These are phyloP conservation scores for Teunomyces cretensis DNA, from an alignment of 805 yeast species.

Conservation along the genomic window DNA sequence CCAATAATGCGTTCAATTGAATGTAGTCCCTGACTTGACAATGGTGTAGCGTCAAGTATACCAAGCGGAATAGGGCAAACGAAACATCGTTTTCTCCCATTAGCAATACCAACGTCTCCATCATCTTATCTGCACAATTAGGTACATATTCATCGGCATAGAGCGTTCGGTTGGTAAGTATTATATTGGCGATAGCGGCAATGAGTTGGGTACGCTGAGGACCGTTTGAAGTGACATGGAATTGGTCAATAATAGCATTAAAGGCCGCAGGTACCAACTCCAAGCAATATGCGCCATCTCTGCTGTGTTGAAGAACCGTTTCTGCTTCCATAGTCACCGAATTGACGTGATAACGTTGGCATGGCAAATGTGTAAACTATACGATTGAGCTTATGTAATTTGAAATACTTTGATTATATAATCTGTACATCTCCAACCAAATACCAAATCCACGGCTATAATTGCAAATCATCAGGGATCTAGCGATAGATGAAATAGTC, in stretches of 20 bases:
- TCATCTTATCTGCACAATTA: conserved; percentile 14
- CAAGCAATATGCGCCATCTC: not conserved
- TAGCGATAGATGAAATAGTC: too few species aligned
- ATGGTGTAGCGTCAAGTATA: conserved; percentile 8
- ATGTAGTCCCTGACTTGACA: not conserved
- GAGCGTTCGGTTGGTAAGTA: conserved; percentile 22
- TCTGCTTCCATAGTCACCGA: not conserved
- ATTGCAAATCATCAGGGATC: too few species aligned
- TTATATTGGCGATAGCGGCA: conserved; percentile 26
- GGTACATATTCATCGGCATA: conserved; percentile 18
- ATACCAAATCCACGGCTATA: too few species aligned
- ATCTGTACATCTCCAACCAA: too few species aligned
- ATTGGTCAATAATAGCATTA: not conserved
- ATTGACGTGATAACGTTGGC: too few species aligned
- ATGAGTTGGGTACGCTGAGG: conserved; percentile 7
- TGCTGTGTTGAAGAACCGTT: not conserved
- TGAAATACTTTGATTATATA: too few species aligned
- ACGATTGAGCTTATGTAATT: too few species aligned
- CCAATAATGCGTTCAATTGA: not conserved
- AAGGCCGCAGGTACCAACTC: too few species aligned
- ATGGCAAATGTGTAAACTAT: too few species aligned
- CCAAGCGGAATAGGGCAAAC: conserved; percentile 22
- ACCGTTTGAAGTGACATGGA: not conserved
- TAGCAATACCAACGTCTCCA: conserved; percentile 7
- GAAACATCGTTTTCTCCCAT: not conserved